Conservation (phyloP, 306 rosid genomes). For the Lathyrus tuberosus region DNA sequence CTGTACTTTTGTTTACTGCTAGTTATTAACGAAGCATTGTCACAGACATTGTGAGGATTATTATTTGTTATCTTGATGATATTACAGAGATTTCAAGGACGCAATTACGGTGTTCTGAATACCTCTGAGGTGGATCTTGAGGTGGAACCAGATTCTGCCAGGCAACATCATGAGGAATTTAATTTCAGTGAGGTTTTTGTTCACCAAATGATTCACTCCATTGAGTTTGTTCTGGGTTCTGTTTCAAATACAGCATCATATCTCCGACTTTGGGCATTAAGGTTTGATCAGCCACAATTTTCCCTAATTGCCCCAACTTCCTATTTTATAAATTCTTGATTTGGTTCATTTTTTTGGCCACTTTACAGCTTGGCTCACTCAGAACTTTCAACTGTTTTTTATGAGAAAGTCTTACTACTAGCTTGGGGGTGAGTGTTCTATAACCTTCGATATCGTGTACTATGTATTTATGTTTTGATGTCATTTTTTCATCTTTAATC, state of each 20-base stretch:
- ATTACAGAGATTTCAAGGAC: slow-evolving; percentile 90
- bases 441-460: slow-evolving; percentile 10
- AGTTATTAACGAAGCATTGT: slow-evolving; percentile 24
- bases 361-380: slow-evolving; percentile 96
- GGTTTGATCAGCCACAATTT: slow-evolving; percentile 54
- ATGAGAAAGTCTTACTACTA: slow-evolving; percentile 94
- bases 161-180: slow-evolving; percentile 86
- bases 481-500: slow-evolving; percentile 11
- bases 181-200: slow-evolving; percentile 96
- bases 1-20: slow-evolving; percentile 30
- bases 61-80: slow-evolving; percentile 40
- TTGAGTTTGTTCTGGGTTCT: slow-evolving; percentile 96
- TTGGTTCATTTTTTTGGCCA: slow-evolving; percentile 37
- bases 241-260: slow-evolving; percentile 98
- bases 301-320: slow-evolving; percentile 31
- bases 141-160: slow-evolving; percentile 83
- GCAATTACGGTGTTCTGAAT: slow-evolving; percentile 78
- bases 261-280: slow-evolving; percentile 99
- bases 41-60: slow-evolving; percentile 35
- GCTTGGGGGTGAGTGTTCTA: slow-evolving; percentile 91
- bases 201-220: slow-evolving; percentile 99
- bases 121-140: slow-evolving; percentile 86
- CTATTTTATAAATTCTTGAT: slow-evolving; percentile 23
- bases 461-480: background rate
- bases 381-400: slow-evolving; percentile 94